A percentile compares a stretch with the other conserved stretches of the same genome.
These are phyloP conservation scores for Cladosporium sp. DNA, from an alignment of 2,329 filamentous ascomycete genomes.

Conservation along the genomic window DNA sequence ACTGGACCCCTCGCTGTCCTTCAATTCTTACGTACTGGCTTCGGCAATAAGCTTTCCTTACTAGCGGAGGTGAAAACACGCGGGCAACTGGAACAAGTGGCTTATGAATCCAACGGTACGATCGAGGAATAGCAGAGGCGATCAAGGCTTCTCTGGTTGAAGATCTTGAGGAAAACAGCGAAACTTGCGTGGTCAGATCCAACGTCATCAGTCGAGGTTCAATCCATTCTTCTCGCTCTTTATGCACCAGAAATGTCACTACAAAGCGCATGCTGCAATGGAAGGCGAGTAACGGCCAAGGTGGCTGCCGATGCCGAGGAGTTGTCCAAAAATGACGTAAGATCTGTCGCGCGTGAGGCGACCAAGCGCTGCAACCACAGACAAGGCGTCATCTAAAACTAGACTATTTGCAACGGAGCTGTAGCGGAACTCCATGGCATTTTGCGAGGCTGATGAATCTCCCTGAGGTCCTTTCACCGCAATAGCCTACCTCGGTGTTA, in stretches of 20 bases:
- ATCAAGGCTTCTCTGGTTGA: background rate
- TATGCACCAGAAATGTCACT: background rate
- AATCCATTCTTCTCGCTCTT: background rate
- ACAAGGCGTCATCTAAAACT: background rate
- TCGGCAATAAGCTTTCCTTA: constrained; percentile 13
- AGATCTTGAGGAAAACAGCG: background rate
- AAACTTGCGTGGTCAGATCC: background rate
- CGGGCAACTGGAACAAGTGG: background rate
- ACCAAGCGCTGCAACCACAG: background rate
- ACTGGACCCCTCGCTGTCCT: constrained; percentile 1
- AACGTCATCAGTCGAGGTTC: background rate
- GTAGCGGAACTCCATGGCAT: constrained; percentile 1
- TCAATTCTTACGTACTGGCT: constrained; percentile 15
- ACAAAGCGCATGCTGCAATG: background rate
- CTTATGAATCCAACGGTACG: background rate
- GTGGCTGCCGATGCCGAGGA: constrained; percentile 11
- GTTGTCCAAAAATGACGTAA: constrained; percentile 12
- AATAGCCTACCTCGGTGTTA: constrained; percentile 1
- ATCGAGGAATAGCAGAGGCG: background rate
- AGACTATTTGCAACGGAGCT: background rate
- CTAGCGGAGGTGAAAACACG: constrained; percentile 10
- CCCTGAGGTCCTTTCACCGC: background rate
- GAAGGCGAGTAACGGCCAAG: background rate
- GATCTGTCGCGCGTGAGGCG: constrained; percentile 11
- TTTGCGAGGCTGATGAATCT: background rate